Conservation (phyloP, 495 filamentous ascomycete genomes). For the Xylaria curta region DNA sequence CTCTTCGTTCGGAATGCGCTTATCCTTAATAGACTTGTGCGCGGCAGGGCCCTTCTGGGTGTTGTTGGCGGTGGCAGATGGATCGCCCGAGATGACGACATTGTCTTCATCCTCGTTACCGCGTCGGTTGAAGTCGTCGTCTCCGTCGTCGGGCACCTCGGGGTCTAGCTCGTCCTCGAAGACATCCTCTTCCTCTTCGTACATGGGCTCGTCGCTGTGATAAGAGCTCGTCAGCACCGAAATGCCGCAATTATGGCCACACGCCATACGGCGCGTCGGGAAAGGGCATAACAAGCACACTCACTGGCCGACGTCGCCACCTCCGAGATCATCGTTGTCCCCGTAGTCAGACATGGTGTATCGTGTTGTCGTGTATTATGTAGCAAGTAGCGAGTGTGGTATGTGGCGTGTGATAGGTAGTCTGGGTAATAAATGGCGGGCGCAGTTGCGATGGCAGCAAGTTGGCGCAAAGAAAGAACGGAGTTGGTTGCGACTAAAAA, state of each 20-base stretch:
- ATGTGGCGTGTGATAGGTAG: not conserved
- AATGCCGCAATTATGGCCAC: conserved; percentile 1
- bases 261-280: conserved; percentile 14
- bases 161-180: conserved; percentile 56
- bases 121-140: conserved; percentile 57
- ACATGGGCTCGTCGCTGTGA: conserved; percentile 60
- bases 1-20: conserved; percentile 88
- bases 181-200: conserved; percentile 52
- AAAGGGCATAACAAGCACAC: conserved; percentile 25
- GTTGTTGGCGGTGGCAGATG: conserved; percentile 67
- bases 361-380: not conserved
- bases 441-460: conserved; percentile 24
- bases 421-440: conserved; percentile 19
- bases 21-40: conserved; percentile 73
- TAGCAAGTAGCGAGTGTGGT: conserved; percentile 1
- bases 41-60: conserved; percentile 45
- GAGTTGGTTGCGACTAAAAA: conserved; percentile 35
- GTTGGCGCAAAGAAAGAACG: not conserved
- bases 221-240: conserved; percentile 22
- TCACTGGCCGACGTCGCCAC: conserved; percentile 44
- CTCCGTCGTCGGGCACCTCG: conserved; percentile 65
- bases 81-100: conserved; percentile 76
- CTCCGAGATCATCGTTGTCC: conserved; percentile 69
- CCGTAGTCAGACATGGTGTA: conserved; percentile 85
- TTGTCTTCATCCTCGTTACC: conserved; percentile 56